These are phyloP conservation scores for Loxodes magnus DNA, from an alignment of 73 alveolate species.

Conservation along the genomic window DNA sequence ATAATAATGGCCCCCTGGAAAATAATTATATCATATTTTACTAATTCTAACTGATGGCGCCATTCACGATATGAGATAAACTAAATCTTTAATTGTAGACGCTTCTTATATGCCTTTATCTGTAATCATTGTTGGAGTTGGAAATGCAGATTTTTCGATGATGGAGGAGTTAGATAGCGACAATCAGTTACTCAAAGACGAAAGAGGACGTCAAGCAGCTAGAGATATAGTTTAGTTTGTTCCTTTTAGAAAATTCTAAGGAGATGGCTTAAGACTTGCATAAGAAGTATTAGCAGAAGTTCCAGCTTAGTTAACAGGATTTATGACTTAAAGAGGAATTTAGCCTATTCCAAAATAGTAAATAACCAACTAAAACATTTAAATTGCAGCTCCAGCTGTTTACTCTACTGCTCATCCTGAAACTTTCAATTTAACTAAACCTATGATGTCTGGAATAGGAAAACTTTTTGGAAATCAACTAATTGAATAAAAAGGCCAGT, in stretches of 20 bases:
- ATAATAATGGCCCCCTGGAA: constrained; percentile 16
- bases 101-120: constrained; percentile 67
- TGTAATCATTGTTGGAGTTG: constrained; percentile 72
- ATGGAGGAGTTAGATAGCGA: constrained; percentile 78
- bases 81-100: constrained; percentile 55
- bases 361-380: no score
- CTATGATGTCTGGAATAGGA: no score
- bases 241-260: constrained; percentile 55
- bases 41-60: constrained; percentile 84
- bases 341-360: constrained; percentile 24
- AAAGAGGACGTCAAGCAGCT: constrained; percentile 36
- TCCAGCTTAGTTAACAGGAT: constrained; percentile 62
- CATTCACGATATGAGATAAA: constrained; percentile 71
- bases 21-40: constrained; percentile 22
- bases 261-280: constrained; percentile 53
- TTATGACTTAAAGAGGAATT: constrained; percentile 12
- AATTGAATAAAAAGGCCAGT: no score
- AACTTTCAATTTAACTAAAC: no score
- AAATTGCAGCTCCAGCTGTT: no score
- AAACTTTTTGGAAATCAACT: no score
- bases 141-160: constrained; percentile 50
- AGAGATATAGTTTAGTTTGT: constrained; percentile 79
- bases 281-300: constrained; percentile 91
- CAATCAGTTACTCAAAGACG: constrained; percentile 29
- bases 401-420: no score